A percentile compares a stretch with the other conserved stretches of the same genome.
These are phyloP conservation scores for Podospora pseudocomata DNA, from an alignment of 495 filamentous ascomycete genomes.

Conservation along the genomic window DNA sequence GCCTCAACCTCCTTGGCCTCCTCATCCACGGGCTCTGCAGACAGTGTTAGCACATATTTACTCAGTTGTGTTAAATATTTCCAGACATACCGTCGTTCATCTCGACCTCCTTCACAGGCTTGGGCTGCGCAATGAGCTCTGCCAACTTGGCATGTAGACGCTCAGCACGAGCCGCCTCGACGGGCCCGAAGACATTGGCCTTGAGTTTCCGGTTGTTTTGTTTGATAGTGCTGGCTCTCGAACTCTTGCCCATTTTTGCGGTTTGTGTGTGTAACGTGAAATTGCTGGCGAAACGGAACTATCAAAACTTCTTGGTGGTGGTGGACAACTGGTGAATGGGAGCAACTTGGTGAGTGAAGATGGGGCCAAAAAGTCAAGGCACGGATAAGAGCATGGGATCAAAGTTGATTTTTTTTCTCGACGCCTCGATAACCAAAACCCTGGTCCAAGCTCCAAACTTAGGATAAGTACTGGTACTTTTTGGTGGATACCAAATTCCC, in stretches of 20 bases:
- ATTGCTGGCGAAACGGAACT: background rate
- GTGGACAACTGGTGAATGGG: background rate
- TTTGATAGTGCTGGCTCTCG: conserved; percentile 70
- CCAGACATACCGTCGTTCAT: conserved; percentile 28
- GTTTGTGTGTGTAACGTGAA: background rate
- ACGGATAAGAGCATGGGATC: conserved; percentile 1
- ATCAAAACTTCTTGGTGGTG: background rate
- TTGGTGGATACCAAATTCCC: background rate
- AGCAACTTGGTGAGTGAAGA: background rate
- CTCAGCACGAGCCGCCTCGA: conserved; percentile 68
- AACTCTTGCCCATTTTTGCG: conserved; percentile 74
- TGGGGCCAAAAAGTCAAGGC: background rate
- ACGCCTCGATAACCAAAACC: background rate
- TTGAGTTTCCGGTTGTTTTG: conserved; percentile 73
- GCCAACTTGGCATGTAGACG: conserved; percentile 76
- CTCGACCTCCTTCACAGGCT: conserved; percentile 43
- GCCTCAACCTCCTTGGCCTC: conserved; percentile 19
- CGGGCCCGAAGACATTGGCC: conserved; percentile 72
- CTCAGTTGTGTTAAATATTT: background rate
- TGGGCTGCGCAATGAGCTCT: conserved; percentile 67
- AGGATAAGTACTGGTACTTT: background rate
- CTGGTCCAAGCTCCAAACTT: background rate
- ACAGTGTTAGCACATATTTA: conserved; percentile 5
- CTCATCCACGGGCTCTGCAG: conserved; percentile 16
- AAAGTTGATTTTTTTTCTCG: conserved; percentile 11